These are phyloP conservation scores for Pisolithus microcarpus DNA, from an alignment of 768 basidiomycete species.

Conservation along the genomic window DNA sequence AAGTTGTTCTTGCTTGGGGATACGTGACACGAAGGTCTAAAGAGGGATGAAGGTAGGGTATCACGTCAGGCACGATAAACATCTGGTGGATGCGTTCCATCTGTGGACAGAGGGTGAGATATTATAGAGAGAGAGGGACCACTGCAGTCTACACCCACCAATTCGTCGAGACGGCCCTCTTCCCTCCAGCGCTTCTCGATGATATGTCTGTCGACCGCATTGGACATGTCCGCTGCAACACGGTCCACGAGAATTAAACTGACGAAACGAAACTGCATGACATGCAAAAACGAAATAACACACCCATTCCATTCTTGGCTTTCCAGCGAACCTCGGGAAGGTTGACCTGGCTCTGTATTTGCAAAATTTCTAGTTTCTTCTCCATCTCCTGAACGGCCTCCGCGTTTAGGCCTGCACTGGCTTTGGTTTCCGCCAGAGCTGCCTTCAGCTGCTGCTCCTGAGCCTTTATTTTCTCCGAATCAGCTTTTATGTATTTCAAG, in stretches of 20 bases:
- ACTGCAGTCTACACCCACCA: constrained; percentile 38
- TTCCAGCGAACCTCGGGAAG: constrained; percentile 78
- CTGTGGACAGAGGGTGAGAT: constrained; percentile 29
- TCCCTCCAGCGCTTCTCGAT: constrained; percentile 81
- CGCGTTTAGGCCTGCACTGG: constrained; percentile 26
- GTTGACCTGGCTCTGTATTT: constrained; percentile 78
- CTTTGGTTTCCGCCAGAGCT: constrained; percentile 11
- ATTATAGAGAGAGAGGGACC: background rate
- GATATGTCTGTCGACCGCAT: constrained; percentile 68
- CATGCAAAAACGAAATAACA: no score
- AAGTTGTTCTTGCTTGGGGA: constrained; percentile 26
- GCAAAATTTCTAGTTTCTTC: constrained; percentile 50
- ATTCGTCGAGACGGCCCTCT: constrained; percentile 73
- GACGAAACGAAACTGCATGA: background rate
- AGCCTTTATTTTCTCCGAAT: constrained; percentile 44
- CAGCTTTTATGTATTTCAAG: constrained; percentile 56
- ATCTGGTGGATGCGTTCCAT: constrained; percentile 94
- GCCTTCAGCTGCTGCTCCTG: constrained; percentile 18
- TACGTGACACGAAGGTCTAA: constrained; percentile 67
- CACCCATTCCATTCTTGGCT: constrained; percentile 73
- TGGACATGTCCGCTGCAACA: constrained; percentile 55
- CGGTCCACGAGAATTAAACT: background rate
- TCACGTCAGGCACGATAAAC: constrained; percentile 82
- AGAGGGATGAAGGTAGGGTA: constrained; percentile 64
- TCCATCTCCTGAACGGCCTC: constrained; percentile 37